Evolutionary conservation across 306 rosid species (phyloP).

Genomic region (Quercus engelmannii): DNA sequence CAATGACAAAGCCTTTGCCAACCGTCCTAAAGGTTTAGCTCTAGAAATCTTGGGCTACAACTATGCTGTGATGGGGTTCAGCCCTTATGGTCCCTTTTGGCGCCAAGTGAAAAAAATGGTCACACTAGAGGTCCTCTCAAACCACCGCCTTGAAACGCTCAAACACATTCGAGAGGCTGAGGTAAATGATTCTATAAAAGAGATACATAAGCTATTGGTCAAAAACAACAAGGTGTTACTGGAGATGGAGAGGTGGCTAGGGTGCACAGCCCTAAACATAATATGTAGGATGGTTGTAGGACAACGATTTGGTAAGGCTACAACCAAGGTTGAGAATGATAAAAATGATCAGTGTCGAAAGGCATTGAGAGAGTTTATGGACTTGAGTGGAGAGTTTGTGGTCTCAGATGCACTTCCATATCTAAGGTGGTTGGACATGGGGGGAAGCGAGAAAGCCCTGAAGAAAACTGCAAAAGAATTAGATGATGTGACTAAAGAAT

Average conservation of each 20-base stretch:
- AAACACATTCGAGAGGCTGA: slow-evolving; percentile 26
- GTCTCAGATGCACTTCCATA: too few relatives aligned
- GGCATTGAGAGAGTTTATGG: slow-evolving; percentile 25
- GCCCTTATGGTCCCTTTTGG: slow-evolving; percentile 42
- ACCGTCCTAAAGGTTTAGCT: slow-evolving; percentile 40
- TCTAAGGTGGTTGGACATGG: slow-evolving; percentile 38
- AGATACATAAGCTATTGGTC: slow-evolving; percentile 4
- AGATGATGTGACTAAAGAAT: slow-evolving; percentile 18
- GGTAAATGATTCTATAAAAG: slow-evolving; percentile 11
- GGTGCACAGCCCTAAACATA: slow-evolving; percentile 37
- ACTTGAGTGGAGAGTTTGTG: slow-evolving; percentile 8
- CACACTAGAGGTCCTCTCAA: slow-evolving; percentile 31
- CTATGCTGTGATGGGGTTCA: slow-evolving; percentile 38
- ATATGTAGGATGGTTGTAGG: slow-evolving; percentile 38
- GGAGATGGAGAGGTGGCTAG: slow-evolving; percentile 42
- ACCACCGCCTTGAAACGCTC: slow-evolving; percentile 24
- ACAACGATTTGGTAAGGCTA: slow-evolving; percentile 3
- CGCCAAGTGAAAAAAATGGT: slow-evolving; percentile 39
- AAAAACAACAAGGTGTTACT: not conserved
- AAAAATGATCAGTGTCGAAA: not conserved
- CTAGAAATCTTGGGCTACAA: slow-evolving; percentile 33
- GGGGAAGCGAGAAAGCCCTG: slow-evolving; percentile 40
- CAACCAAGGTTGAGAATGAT: too few relatives aligned
- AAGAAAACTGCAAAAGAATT: slow-evolving; percentile 21
- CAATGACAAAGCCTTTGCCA: slow-evolving; percentile 27